Base-by-base conservation (phyloP, 306 rosid genomes). In the Lagenaria siceraria region DNA sequence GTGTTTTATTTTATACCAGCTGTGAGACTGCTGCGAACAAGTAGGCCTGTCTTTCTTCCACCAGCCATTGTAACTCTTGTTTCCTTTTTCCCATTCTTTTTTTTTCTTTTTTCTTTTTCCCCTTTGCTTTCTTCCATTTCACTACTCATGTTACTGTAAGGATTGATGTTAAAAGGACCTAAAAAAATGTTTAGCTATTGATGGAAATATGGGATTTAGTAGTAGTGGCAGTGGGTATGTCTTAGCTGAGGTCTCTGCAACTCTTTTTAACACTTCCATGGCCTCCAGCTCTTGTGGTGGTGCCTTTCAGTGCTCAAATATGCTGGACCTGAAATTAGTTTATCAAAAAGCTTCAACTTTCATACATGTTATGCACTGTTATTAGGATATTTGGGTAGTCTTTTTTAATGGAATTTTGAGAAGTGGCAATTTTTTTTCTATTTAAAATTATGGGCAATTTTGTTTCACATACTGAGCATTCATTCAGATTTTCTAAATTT, bases 141-240 rank as follows among this genome's bases (percentile, higher is more conserved):
- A 24, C 27, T 8, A 22, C 42, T 46, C 22, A 42, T 7, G 13
- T 22, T 66, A 71, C 13, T 71, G 76, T 71, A 24, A 71, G 58
- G 54, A 69, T 69, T 25, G 40, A 8, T 72, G 77, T 72, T 29
- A 22, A n/a, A n/a, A 72, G 77, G 77, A 72, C 59, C 77, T 72
- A 1, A 21, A 1, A 21, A 72, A 73, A 18, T 51, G 22, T 73
- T 73, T 51, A 51, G 61, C 18, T 51, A 51, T 48, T 22, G 59
- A 51, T 48, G 59, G 40, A 29, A 71, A 71, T 25, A 66, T 66
- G 53, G 52, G 51, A 66, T 66, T n/a, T 21, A 40, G 31, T 66
- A 33, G 21, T 8, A 0, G 21, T 62, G 42, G 21, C 3, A 0
- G 21, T 62, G 42, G 70, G 43, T 65, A 65, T 66, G 35, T 36